Evolutionary conservation across 2,329 filamentous ascomycete genomes (phyloP), one percentile per base, ranked within the genome.

Genomic region (Fusarium falciforme): DNA sequence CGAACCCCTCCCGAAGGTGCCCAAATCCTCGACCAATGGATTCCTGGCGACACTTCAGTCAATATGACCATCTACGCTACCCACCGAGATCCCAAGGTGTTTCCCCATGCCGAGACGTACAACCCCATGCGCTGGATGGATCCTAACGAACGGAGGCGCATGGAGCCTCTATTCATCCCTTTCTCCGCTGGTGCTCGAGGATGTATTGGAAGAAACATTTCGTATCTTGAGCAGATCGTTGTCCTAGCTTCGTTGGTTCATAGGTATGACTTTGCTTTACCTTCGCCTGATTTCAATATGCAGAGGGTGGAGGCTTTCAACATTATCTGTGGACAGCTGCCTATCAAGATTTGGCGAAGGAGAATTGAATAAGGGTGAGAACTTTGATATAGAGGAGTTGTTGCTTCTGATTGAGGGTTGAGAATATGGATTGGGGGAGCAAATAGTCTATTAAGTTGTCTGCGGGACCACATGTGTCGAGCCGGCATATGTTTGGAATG

Each of bases 181-280:
- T 59, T 59, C 4, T 59, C 55, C 4, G 6, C 55, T 22, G 55
- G 55, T 2, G 55, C 55, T 14, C 22, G 55, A 20, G 55, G 55
- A 4, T 59, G 55, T 6, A 40, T 59, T 7, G 55, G 55, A 9
- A 16, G 55, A n/a, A 59, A 59, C 11, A 59, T 59, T 12, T 59
- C 55, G 4, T 40, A 40, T 1, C 55, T 59, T 6, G 55, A 59
- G 35, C 85, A 87, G 75, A 82, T 82, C 0, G 80, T 86, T 10
- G 70, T 84, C 2, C 27, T 86, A 7, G 84, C 83, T 2, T 82
- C 82, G 0, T 55, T 86, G 20, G 76, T 87, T 0, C 82, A 84
- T 71, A 76, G 82, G 2, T 86, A 83, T 58, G 81, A 85, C 12
- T 85, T 86, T 79, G 65, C 66, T 8, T 25, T 75, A 12, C 61